Percentiles rank a stretch among this genome's conserved stretches.
Conservation (phyloP, 2,329 filamentous ascomycete species). For the Colletotrichum gigasporum region DNA sequence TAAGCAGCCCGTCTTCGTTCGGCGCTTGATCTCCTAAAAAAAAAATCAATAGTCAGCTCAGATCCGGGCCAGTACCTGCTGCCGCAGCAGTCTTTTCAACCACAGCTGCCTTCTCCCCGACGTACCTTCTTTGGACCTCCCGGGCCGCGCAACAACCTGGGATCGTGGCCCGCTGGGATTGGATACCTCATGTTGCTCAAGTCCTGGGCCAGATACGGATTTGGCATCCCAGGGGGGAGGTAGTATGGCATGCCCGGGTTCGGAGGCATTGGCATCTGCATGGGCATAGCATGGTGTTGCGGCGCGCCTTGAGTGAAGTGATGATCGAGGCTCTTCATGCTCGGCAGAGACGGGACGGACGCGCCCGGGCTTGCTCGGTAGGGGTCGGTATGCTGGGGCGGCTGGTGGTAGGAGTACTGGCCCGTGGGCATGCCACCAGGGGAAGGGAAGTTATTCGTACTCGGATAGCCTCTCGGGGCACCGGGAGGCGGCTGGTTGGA, state of each 20-base stretch:
- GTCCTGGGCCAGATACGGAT: conserved; percentile 40
- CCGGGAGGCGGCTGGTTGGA: conserved; percentile 32
- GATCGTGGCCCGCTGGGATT: conserved; percentile 55
- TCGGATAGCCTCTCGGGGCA: conserved; percentile 33
- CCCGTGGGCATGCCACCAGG: conserved; percentile 12
- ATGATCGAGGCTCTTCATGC: conserved; percentile 53
- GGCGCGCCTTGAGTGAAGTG: conserved; percentile 39
- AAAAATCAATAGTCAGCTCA: conserved; percentile 13
- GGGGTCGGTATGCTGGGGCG: conserved; percentile 41
- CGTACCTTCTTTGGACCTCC: conserved; percentile 68
- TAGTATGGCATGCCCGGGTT: conserved; percentile 53
- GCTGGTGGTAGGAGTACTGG: conserved; percentile 33
- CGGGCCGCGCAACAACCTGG: conserved; percentile 54
- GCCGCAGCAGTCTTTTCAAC: not conserved
- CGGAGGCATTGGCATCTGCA: conserved; percentile 45
- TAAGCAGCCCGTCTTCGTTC: conserved; percentile 71
- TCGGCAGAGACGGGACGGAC: conserved; percentile 48
- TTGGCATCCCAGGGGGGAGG: conserved; percentile 39
- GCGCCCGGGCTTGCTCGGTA: conserved; percentile 45
- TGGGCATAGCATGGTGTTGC: conserved; percentile 44
- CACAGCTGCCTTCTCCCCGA: conserved; percentile 7
- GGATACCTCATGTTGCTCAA: conserved; percentile 58
- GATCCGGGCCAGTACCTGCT: not conserved
- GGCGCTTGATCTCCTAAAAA: conserved; percentile 67
- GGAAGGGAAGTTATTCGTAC: conserved; percentile 25